Evolutionary conservation across 306 rosid species (phyloP), one percentile per base, ranked within the genome.

Genomic region (Vigna reflexopilosa): DNA sequence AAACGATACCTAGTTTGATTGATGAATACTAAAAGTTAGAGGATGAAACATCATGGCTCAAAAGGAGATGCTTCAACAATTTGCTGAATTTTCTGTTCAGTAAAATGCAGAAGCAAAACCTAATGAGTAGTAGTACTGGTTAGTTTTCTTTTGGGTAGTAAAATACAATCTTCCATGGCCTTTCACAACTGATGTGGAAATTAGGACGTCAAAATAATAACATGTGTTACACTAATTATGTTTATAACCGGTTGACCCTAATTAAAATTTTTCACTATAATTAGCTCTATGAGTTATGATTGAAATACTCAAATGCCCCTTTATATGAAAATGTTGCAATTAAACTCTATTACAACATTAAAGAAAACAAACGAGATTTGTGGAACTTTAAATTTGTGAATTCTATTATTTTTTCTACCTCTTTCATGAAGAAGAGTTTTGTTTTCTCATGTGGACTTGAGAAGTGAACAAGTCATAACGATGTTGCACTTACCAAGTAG

Each of bases 61-160:
- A 49, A 48, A 49, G 44, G 26, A 61, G 77, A 59, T 73, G 49
- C 36, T 73, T 67, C 64, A 58, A 73, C 71, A 54, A 32, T 54
- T 75, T 36, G 17, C 38, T 13, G 49, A 77, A 16, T 54, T 69
- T 15, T 36, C 65, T 26, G 1, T 58, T 58, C 10, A 58, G 19
- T 62, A n/a, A 58, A 78, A 73, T 19, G 65, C 14, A 71, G 72
- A 34, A 65, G 59, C 51, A 48, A 15, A 45, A 58, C 34, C 47
- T 19, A 44, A 17, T 49, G 40, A 26, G 73, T 36, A 67, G 67
- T 34, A 6, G 6, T 11, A 20, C 45, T 70, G 66, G 42, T 70
- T 54, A 17, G 75, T 24, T 40, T 30, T 67, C 2, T 15, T 40
- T 79, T 50, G 58, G 17, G 34, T 10, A 5, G 62, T 57, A 8